Evolutionary conservation across 371 early-diverging fungal species (phyloP), one percentile per base, ranked within the genome.

Genomic region (Apophysomyces trapeziformis): DNA sequence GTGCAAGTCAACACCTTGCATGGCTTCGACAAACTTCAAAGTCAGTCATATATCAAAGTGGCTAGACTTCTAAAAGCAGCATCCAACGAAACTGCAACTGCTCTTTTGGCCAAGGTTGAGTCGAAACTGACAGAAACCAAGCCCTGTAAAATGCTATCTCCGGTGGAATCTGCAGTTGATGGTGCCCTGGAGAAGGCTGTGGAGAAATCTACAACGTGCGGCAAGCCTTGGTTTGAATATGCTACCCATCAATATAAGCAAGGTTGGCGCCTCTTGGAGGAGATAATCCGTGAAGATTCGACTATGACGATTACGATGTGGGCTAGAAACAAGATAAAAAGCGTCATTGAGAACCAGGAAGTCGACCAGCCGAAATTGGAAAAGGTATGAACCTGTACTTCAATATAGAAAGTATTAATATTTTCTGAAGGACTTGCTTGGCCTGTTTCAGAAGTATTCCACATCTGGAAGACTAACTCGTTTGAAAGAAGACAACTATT

Each of bases 171-270:
- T 1, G 65, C 66, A 2, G 71, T 79, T 18, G 71, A 76, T 54
- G 57, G 63, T 41, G 68, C 70, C 1, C 50, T 80, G 9, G 58
- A 69, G 11, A 76, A 72, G 54, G 66, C 82, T 1, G 65, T 76
- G 18, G 71, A 76, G 35, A 72, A 62, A n/a, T 62, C 66, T 32
- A 44, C n/a, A 6, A 61, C 37, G 0, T 57, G 69, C 44, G 74
- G 74, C 7, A 87, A 86, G 56, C 79, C 87, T 0, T 91, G 92
- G 92, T 89, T 87, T 60, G 78, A 79, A 7, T 87, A 82, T 66
- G 89, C 85, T 6, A 79, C 84, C 9, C 86, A 86, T 59, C 79
- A 85, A 56, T 88, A 91, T 60, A 82, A 84, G 57, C 82, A 84
- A 68, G 91, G 86, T 0, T 84, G 86, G 84, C 78, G 79, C 11